Evolutionary conservation across 192 early-diverging fungal species (phyloP).

Genomic region (Funneliformis mosseae): DNA sequence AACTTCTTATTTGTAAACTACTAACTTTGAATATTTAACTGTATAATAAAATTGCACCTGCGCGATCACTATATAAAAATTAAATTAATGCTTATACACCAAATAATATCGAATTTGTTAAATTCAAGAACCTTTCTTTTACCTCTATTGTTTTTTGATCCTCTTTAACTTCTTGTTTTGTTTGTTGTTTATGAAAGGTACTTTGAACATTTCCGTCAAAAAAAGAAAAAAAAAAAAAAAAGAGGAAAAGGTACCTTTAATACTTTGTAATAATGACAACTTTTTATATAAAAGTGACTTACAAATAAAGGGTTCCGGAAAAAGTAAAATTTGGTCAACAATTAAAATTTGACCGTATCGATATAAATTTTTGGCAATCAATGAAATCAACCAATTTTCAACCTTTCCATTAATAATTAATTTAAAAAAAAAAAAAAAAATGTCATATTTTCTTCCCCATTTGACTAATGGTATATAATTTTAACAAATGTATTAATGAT

Average conservation of each 20-base stretch:
- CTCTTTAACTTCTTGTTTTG: background rate
- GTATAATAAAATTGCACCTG: background rate
- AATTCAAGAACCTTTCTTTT: background rate
- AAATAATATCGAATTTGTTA: too few relatives aligned
- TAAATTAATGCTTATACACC: too few relatives aligned
- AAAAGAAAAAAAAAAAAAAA: background rate
- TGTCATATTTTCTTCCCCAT: constrained; percentile 67
- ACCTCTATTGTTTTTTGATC: background rate
- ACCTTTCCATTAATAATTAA: too few relatives aligned
- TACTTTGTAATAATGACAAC: too few relatives aligned
- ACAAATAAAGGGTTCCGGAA: too few relatives aligned
- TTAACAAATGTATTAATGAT: too few relatives aligned
- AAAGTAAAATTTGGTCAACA: too few relatives aligned
- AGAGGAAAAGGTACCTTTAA: background rate
- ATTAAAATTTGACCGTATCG: too few relatives aligned
- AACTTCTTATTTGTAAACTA: too few relatives aligned
- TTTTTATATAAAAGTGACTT: too few relatives aligned
- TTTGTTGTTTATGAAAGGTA: background rate
- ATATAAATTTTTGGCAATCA: too few relatives aligned
- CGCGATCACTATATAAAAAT: background rate
- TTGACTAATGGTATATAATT: constrained; percentile 60
- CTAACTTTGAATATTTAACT: background rate
- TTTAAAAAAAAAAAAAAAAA: background rate
- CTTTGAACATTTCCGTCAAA: background rate
- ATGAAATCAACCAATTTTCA: too few relatives aligned